Evolutionary conservation across 192 early-diverging fungal genomes (phyloP).

Genomic region (Linnemannia hyalina): DNA sequence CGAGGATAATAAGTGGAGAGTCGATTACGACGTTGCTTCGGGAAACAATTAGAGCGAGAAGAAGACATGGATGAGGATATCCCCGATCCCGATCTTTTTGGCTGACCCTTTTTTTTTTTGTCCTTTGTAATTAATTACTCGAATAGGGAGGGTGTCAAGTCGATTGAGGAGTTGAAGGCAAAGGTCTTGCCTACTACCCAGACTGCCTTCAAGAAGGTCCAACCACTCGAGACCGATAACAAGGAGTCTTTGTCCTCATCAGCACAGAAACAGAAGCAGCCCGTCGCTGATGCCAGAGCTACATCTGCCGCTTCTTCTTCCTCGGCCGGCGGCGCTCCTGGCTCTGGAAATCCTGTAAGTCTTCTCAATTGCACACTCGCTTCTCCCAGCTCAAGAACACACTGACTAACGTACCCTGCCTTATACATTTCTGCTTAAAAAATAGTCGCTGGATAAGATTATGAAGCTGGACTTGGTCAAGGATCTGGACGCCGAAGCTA

Average conservation of each 20-base stretch:
- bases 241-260: neutral
- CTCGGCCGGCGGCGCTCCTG: neutral
- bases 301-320: neutral
- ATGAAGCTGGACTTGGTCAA: constrained; percentile 65
- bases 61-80: neutral
- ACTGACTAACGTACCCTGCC: too few relatives aligned
- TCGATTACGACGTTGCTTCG: neutral
- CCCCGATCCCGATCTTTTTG: neutral
- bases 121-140: neutral
- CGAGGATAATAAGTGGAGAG: neutral
- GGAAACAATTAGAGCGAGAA: neutral
- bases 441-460: constrained; percentile 67
- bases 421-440: too few relatives aligned
- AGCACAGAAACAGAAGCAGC: neutral
- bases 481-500: constrained; percentile 54
- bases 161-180: constrained; percentile 62
- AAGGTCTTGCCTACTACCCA: constrained; percentile 24
- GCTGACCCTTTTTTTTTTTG: neutral
- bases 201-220: constrained; percentile 31
- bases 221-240: constrained; percentile 26
- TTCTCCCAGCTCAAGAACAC: neutral
- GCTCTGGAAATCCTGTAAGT: constrained; percentile 24
- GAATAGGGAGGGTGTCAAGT: constrained; percentile 62
- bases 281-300: neutral
- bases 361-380: neutral